Percentiles rank a stretch among this genome's conserved stretches.
These are phyloP conservation scores for Biscogniauxia sp. DNA, from an alignment of 2,329 filamentous ascomycete species.

Conservation along the genomic window DNA sequence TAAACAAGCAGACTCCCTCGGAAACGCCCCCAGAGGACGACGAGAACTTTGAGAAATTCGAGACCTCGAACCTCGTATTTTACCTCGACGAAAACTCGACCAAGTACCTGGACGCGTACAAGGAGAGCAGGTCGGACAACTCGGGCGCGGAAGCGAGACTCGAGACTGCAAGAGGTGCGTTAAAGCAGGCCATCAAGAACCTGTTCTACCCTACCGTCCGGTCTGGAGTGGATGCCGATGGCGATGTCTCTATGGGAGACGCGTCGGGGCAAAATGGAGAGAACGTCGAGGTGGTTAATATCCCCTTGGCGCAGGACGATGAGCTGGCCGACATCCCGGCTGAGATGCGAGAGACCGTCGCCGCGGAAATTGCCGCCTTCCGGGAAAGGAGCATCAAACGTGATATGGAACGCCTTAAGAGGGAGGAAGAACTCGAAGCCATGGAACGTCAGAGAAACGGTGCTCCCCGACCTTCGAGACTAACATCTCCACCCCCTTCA, in stretches of 20 bases:
- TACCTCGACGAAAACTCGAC: constrained; percentile 79
- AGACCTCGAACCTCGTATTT: constrained; percentile 69
- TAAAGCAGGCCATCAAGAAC: constrained; percentile 67
- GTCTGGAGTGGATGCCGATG: constrained; percentile 57
- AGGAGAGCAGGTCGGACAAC: constrained; percentile 63
- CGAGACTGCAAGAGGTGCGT: constrained; percentile 64
- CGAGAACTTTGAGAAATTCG: constrained; percentile 52
- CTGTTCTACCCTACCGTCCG: constrained; percentile 66
- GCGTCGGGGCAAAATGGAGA: constrained; percentile 53
- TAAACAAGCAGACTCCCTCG: constrained; percentile 65
- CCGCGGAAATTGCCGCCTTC: constrained; percentile 91
- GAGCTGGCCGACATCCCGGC: constrained; percentile 93
- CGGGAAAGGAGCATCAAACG: constrained; percentile 85
- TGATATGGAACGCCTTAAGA: constrained; percentile 80
- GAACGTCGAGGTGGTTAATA: constrained; percentile 82
- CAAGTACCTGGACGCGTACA: constrained; percentile 82
- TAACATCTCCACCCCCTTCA: constrained; percentile 69
- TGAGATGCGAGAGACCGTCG: constrained; percentile 93
- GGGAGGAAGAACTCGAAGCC: constrained; percentile 91
- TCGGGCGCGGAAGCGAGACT: constrained; percentile 64
- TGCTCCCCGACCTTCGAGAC: constrained; percentile 59
- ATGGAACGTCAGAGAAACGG: constrained; percentile 75
- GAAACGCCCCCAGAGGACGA: constrained; percentile 42
- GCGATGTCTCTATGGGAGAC: constrained; percentile 69
- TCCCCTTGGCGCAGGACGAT: constrained; percentile 83